These are phyloP conservation scores for Arxiozyma slooffiae DNA, from an alignment of 1,139 yeast species.

Conservation along the genomic window DNA sequence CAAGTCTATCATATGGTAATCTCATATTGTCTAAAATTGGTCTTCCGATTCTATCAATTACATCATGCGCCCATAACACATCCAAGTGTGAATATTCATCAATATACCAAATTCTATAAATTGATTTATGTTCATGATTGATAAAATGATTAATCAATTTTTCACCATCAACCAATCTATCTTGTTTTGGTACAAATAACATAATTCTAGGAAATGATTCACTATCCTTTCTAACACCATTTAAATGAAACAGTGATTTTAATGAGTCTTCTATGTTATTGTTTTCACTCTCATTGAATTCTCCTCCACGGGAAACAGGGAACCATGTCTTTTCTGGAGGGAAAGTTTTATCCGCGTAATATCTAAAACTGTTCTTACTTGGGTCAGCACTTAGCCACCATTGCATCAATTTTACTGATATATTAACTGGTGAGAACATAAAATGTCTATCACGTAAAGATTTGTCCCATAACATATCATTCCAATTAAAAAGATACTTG, in stretches of 20 bases:
- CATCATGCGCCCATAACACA: constrained; percentile 82
- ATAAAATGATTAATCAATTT: constrained; percentile 40
- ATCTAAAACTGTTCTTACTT: constrained; percentile 22
- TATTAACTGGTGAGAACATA: constrained; percentile 72
- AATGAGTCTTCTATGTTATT: not conserved
- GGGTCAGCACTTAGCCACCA: constrained; percentile 63
- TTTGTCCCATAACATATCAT: constrained; percentile 65
- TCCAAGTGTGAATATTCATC: constrained; percentile 77
- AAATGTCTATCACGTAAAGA: constrained; percentile 62
- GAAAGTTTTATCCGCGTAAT: constrained; percentile 24
- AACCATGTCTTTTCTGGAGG: constrained; percentile 30
- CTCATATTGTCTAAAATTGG: constrained; percentile 29
- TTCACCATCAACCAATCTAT: constrained; percentile 51
- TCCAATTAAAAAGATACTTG: constrained; percentile 81
- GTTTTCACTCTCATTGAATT: constrained; percentile 1
- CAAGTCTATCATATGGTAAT: constrained; percentile 7
- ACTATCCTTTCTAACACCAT: not conserved
- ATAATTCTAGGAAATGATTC: constrained; percentile 33
- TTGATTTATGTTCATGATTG: constrained; percentile 39
- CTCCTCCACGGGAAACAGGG: constrained; percentile 13
- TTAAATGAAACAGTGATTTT: constrained; percentile 3
- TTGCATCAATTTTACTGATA: constrained; percentile 69
- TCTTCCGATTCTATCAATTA: constrained; percentile 43
- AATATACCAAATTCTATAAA: constrained; percentile 37
- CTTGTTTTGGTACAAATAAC: constrained; percentile 45